phyloP scores from a whole-genome alignment of 495 filamentous ascomycete genomes.

The Lasiosphaeriaceae sp. region DNA sequence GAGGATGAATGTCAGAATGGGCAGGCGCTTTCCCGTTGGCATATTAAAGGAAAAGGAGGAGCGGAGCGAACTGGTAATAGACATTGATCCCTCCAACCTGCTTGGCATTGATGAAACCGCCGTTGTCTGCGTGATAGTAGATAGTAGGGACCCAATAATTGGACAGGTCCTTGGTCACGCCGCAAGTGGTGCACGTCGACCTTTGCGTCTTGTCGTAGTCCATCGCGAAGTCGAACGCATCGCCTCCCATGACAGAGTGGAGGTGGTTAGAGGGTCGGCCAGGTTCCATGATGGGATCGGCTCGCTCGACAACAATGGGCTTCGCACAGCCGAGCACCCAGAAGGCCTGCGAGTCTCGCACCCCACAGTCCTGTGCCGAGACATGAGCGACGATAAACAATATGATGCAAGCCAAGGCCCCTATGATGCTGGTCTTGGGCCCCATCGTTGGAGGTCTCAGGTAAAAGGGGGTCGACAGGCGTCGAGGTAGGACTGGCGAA shows the following conservation, averaged over 20 bases:
- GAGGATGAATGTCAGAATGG: neutral
- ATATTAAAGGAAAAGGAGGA: no score
- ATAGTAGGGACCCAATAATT: conserved; percentile 73
- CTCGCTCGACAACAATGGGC: conserved; percentile 43
- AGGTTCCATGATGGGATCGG: conserved; percentile 63
- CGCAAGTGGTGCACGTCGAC: conserved; percentile 61
- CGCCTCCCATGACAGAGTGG: conserved; percentile 67
- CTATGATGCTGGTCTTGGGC: neutral
- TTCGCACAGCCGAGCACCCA: conserved; percentile 23
- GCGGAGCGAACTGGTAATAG: conserved; percentile 10
- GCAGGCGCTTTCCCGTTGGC: no score
- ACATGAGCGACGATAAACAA: neutral
- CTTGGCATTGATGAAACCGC: conserved; percentile 54
- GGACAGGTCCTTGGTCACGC: conserved; percentile 58
- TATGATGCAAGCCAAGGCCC: neutral
- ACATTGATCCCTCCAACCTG: conserved; percentile 47
- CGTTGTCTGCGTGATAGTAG: conserved; percentile 63
- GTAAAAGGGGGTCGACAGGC: neutral
- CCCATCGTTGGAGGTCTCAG: neutral
- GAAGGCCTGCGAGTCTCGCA: conserved; percentile 10
- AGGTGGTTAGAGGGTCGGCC: conserved; percentile 55
- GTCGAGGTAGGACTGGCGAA: neutral
- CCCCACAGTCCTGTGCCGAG: conserved; percentile 1
- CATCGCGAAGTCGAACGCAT: conserved; percentile 60
- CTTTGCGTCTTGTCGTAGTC: conserved; percentile 47